These are phyloP conservation scores for Phascolomyces articulosus DNA, from an alignment of 371 early-diverging fungal genomes.

Conservation along the genomic window DNA sequence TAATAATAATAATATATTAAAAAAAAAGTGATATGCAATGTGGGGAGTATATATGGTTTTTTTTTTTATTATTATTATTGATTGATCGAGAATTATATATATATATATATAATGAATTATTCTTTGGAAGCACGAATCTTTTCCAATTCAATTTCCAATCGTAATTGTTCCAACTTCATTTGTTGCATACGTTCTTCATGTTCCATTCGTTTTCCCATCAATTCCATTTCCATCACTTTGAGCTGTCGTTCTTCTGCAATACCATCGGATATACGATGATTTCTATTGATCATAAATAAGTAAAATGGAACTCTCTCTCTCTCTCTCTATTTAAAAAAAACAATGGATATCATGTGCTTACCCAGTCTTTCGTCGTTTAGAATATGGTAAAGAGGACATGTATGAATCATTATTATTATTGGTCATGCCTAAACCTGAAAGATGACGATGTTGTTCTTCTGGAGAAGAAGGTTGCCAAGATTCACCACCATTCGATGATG, in stretches of 20 bases:
- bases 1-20: too few species aligned
- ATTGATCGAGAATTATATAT: background rate
- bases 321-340: too few species aligned
- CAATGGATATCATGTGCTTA: too few species aligned
- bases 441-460: background rate
- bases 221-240: conserved; percentile 25
- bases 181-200: conserved; percentile 44
- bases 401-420: background rate
- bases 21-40: background rate
- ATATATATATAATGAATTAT: background rate
- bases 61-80: background rate
- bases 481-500: background rate
- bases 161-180: conserved; percentile 40
- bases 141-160: conserved; percentile 41
- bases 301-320: too few species aligned
- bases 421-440: background rate
- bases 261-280: conserved; percentile 15
- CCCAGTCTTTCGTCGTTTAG: conserved; percentile 17
- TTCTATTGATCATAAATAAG: too few species aligned
- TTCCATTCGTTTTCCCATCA: conserved; percentile 33
- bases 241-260: conserved; percentile 21
- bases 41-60: background rate
- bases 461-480: background rate
- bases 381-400: background rate
- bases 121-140: conserved; percentile 14